phyloP scores from a whole-genome alignment of 2,329 filamentous ascomycete species.

The Pseudogymnoascus sp. region DNA sequence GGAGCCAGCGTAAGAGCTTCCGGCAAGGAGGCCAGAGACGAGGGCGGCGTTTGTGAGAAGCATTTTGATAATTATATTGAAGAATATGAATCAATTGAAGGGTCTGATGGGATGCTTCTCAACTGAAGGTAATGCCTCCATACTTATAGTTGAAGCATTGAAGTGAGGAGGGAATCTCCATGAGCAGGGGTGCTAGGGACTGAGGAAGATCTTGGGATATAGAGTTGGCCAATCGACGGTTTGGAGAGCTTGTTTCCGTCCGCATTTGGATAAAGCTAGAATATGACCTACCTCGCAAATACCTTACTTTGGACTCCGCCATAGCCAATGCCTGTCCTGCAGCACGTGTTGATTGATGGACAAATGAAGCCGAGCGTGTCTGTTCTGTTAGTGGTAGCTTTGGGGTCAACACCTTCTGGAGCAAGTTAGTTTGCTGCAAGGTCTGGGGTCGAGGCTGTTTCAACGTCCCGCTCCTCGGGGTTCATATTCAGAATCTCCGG shows the following conservation, averaged over 20 bases:
- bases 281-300: not conserved
- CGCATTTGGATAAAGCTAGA: not conserved
- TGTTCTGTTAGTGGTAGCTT: not conserved
- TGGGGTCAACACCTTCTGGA: not conserved
- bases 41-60: not conserved
- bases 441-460: not conserved
- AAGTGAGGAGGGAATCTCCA: not conserved
- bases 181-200: not conserved
- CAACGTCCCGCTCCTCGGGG: not conserved
- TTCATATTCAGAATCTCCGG: not conserved
- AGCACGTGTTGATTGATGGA: conserved; percentile 2
- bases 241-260: not conserved
- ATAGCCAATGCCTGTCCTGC: not conserved
- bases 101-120: not conserved
- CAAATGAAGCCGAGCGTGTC: not conserved
- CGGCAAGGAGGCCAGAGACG: not conserved
- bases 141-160: conserved; percentile 1
- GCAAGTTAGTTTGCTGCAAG: conserved; percentile 7
- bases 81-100: conserved; percentile 1
- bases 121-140: not conserved
- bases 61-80: conserved; percentile 5
- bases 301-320: not conserved
- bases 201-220: not conserved
- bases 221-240: not conserved
- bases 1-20: conserved; percentile 17